Percentiles rank a stretch among this genome's conserved stretches.
Evolutionary conservation across 768 basidiomycete genomes (phyloP).

Genomic region (Ramaria rubella): DNA sequence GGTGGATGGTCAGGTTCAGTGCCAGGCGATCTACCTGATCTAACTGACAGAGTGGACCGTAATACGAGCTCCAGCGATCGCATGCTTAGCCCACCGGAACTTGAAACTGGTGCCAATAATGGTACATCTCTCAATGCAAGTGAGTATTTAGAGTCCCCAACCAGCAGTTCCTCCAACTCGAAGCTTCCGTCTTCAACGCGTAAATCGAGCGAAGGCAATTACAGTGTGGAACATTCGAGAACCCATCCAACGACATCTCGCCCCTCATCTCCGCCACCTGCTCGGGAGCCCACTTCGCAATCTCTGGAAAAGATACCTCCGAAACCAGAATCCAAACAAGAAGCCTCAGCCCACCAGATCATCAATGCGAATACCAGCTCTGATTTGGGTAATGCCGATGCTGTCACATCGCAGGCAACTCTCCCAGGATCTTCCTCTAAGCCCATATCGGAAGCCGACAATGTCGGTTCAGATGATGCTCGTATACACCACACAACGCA

Average conservation of each 20-base stretch:
- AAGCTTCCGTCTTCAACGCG: neutral
- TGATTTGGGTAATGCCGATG: neutral
- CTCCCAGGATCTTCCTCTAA: too few species aligned
- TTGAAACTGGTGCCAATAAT: neutral
- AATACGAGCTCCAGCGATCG: neutral
- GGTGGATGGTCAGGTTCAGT: slow-evolving; percentile 56
- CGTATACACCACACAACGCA: too few species aligned
- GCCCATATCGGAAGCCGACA: too few species aligned
- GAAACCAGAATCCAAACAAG: neutral
- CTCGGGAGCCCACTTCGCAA: neutral
- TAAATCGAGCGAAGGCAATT: neutral
- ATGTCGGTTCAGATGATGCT: too few species aligned
- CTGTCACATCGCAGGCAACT: neutral
- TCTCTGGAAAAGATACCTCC: neutral
- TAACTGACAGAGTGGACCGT: neutral
- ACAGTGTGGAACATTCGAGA: neutral
- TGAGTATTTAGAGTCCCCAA: neutral
- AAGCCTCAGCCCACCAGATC: neutral
- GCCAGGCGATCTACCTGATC: slow-evolving; percentile 26
- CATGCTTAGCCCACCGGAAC: too few species aligned
- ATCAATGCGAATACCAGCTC: neutral
- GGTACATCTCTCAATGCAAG: neutral
- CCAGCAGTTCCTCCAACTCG: neutral
- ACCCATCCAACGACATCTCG: neutral
- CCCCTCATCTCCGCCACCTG: neutral